Evolutionary conservation across 129 eudicot species (phyloP).

Genomic region (Escallonia herrerae): DNA sequence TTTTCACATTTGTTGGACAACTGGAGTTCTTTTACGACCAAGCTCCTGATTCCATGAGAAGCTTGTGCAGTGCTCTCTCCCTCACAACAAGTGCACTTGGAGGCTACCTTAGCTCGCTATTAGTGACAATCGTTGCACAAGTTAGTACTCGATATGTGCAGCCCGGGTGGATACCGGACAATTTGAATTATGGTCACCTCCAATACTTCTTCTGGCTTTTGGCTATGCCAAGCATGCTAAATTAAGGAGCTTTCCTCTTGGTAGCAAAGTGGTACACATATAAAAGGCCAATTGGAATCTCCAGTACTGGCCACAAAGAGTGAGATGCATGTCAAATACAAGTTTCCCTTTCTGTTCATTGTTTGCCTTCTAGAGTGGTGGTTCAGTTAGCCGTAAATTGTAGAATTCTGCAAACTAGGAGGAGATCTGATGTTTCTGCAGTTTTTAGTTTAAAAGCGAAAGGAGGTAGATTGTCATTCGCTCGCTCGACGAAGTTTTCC

Average conservation of each 20-base stretch:
- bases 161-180: slow-evolving; percentile 39
- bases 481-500: too few species aligned
- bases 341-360: too few species aligned
- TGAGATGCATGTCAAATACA: too few species aligned
- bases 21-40: slow-evolving; percentile 35
- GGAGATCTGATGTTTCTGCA: too few species aligned
- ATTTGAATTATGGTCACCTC: slow-evolving; percentile 20
- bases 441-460: too few species aligned
- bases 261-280: slow-evolving; percentile 24
- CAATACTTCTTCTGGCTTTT: slow-evolving; percentile 24
- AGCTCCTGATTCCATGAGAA: slow-evolving; percentile 36
- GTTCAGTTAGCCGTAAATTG: too few species aligned
- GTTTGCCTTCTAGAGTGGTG: too few species aligned
- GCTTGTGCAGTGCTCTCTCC: slow-evolving; percentile 30
- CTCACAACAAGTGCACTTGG: slow-evolving; percentile 27
- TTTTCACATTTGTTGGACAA: slow-evolving; percentile 27
- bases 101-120: slow-evolving; percentile 22
- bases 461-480: too few species aligned
- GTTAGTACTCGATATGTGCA: slow-evolving; percentile 22
- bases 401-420: too few species aligned
- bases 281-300: slow-evolving; percentile 11
- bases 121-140: slow-evolving; percentile 23
- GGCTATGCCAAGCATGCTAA: slow-evolving; percentile 13
- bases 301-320: not conserved
- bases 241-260: slow-evolving; percentile 18